Base-by-base conservation (phyloP, 2,329 filamentous ascomycete genomes). In the Lachnellula occidentalis region DNA sequence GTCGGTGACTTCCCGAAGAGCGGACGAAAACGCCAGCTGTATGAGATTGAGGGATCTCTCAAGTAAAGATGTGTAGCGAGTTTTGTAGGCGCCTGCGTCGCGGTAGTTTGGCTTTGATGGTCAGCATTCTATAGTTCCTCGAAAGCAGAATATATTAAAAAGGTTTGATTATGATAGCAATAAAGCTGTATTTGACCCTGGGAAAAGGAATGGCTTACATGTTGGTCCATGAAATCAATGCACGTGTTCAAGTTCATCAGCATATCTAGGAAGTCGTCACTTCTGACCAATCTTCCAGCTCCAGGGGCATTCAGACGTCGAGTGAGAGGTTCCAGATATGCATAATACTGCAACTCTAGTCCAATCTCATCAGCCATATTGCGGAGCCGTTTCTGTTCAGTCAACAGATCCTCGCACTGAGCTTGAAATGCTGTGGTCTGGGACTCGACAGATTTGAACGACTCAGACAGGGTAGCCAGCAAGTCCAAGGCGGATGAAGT, bases 401-500 rank as follows among this genome's bases (percentile, higher is more conserved):
- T 77, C 31, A 97, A 75, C 2, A 99, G 78, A 54, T 90, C 88
- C 68, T 96, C 90, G 72, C 94, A 99, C 71, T 95, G 91, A 46
- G 87, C 83, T 69, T 92, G 89, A 74, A 99, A 97, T 14, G 88
- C 86, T n/a, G 87, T 89, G 0, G 94, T 99, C 73, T 97, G 92
- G 9, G 82, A 77, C 65, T 96, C 91, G 48, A 99, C 92, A 0
- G 86, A 78, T 62, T 86, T 85, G 74, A 99, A 99, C 5, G 92
- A 92, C 64, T 86, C 82, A 14, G 92, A 92, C 15, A 99, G 78
- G 0, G 81, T 84, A 15, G 88, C 86, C 27, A 99, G 78, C 17
- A 95, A 77, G 43, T 84, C 78, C 39, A 99, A 77, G 0, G 91
- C 87, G 17, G 80, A 80, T 52, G 88, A 82, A 1, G 92, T 91